phyloP scores from a whole-genome alignment of 306 rosid species.

The Lathyrus sativus region DNA sequence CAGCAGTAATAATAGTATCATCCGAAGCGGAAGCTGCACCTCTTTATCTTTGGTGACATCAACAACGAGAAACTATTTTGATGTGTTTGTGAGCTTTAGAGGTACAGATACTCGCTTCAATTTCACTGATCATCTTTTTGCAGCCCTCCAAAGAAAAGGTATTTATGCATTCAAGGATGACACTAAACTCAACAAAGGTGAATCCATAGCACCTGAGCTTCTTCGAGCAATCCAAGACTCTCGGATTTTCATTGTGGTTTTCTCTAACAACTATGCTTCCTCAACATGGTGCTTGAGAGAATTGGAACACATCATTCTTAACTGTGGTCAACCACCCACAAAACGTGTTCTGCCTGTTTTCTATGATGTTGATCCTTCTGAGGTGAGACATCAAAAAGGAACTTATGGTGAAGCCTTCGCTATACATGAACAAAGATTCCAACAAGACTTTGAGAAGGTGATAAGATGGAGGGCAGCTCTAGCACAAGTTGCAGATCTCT shows the following conservation, averaged over 20 bases:
- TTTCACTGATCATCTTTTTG: background rate
- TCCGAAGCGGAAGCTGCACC: no score
- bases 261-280: conserved; percentile 11
- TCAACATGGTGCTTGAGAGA: conserved; percentile 14
- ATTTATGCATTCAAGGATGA: conserved; percentile 9
- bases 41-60: background rate
- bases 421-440: background rate
- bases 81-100: conserved; percentile 13
- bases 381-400: background rate
- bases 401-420: background rate
- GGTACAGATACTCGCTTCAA: conserved; percentile 1
- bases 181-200: background rate
- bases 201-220: background rate
- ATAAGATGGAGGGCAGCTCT: background rate
- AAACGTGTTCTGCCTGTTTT: conserved; percentile 11
- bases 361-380: conserved; percentile 12
- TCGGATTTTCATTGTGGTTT: background rate
- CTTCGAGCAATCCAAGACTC: background rate
- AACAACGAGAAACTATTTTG: background rate
- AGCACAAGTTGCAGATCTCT: background rate
- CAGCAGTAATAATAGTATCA: no score
- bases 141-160: conserved; percentile 1
- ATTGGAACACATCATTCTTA: background rate
- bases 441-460: background rate
- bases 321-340: background rate